Evolutionary conservation across 192 early-diverging fungal species (phyloP), one percentile per base, ranked within the genome.

Genomic region (Dissophora ornata): DNA sequence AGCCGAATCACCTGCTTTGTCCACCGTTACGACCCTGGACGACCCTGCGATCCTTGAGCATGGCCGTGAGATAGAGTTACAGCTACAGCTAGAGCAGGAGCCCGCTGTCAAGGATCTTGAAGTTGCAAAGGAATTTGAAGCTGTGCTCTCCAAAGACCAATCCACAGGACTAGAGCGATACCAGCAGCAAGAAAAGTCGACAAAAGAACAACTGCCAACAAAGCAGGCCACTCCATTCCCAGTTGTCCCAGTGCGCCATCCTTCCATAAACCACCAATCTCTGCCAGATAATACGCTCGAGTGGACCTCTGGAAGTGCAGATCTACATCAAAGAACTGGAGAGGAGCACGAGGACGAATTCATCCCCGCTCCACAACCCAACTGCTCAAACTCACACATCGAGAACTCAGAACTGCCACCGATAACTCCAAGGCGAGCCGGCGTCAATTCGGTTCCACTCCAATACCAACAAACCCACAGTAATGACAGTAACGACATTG

Each of bases 11-110:
- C 50, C 68, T 26, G 40, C 58, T 12, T 15, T 70, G 1, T 70
- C 68, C 2, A 33, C 57, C 9, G 32, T 58, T 26, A 62, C 59
- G 2, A 70, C 68, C 21, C n/a, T 70, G 34, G 58, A 68, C 36
- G 66, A 47, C 19, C 12, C 34, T 12, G 48, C 13, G 0, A 46
- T 40, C 24, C 5, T 34, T 4, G 56, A 47, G 2, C 50, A 53
- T 1, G 45, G 19, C 16, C 12, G 24, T 8, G 38, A 38, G 36
- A 38, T 38, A 9, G 36, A 38, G 36, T 38, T 38, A 9, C 36
- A 13, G 7, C 36, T 38, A 38, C 36, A 38, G n/a, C n/a, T n/a
- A 6, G 36, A 38, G 7, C 32, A 48, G 16, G 54, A 71, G 2
- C 13, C 2, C 2, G 21, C 24, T 10, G 11, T 33, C 5, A 26